Conservation (phyloP, 2,329 filamentous ascomycete genomes). For the Conoideocrella luteorostrata region DNA sequence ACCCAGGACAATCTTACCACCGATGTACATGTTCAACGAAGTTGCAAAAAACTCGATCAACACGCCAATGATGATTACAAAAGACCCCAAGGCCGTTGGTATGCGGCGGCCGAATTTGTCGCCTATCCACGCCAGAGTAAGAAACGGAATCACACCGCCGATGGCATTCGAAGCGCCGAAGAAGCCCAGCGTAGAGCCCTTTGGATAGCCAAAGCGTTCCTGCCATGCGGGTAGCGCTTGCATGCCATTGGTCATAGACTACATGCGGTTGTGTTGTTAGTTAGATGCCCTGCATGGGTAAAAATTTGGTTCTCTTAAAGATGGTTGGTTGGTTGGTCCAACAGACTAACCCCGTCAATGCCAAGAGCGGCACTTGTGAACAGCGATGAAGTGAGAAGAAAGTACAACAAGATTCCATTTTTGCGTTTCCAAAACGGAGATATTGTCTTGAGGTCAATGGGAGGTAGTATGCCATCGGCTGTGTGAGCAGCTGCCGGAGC, state of each 20-base stretch:
- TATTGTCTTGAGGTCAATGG: constrained; percentile 23
- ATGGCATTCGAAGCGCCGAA: constrained; percentile 33
- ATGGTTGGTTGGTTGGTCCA: no score
- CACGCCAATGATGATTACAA: constrained; percentile 32
- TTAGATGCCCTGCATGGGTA: background rate
- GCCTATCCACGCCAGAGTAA: constrained; percentile 29
- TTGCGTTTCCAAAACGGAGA: constrained; percentile 30
- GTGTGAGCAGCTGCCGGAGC: constrained; percentile 26
- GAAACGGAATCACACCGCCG: constrained; percentile 32
- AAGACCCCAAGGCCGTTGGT: constrained; percentile 28
- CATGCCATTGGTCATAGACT: constrained; percentile 35
- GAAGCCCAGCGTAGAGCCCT: constrained; percentile 30
- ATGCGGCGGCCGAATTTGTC: constrained; percentile 27
- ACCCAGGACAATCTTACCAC: constrained; percentile 31
- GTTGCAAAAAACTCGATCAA: constrained; percentile 29
- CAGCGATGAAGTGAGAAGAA: constrained; percentile 35
- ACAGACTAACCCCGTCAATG: constrained; percentile 32
- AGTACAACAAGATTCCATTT: constrained; percentile 36
- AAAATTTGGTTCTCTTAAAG: no score
- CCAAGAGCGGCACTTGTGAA: constrained; percentile 34
- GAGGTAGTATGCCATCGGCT: constrained; percentile 22
- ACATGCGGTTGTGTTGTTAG: background rate
- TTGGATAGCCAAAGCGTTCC: constrained; percentile 29
- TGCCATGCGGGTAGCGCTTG: constrained; percentile 31
- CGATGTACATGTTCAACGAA: constrained; percentile 30